These are phyloP conservation scores for Geotrichum phurueaensis DNA, from an alignment of 1,139 yeast species.

Conservation along the genomic window DNA sequence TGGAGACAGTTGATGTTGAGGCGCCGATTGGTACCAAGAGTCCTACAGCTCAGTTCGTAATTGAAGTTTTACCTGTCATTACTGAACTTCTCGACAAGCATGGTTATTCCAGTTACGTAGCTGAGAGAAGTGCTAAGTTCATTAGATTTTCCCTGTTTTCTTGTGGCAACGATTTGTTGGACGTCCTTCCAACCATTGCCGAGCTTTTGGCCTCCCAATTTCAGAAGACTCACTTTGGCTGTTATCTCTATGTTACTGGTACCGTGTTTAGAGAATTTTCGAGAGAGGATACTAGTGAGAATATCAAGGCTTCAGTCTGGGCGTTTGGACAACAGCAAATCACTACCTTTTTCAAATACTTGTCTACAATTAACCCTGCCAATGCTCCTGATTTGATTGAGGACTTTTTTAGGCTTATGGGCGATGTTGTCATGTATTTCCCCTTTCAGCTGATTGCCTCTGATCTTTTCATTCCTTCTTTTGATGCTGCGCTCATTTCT, in stretches of 20 bases:
- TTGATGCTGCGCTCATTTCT: constrained; percentile 56
- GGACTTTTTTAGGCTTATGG: constrained; percentile 80
- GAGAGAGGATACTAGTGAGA: constrained; percentile 43
- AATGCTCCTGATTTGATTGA: constrained; percentile 72
- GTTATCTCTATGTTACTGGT: constrained; percentile 89
- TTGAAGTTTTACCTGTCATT: constrained; percentile 57
- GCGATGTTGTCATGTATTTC: constrained; percentile 72
- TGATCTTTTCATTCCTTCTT: constrained; percentile 52
- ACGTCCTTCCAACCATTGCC: constrained; percentile 61
- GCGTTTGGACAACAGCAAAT: constrained; percentile 45
- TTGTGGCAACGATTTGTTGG: constrained; percentile 57
- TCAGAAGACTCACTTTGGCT: constrained; percentile 62
- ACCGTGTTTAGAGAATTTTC: constrained; percentile 72
- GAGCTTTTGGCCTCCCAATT: constrained; percentile 62
- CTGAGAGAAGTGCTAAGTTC: constrained; percentile 70
- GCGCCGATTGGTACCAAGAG: constrained; percentile 33
- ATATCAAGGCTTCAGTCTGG: constrained; percentile 44
- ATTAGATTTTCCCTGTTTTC: constrained; percentile 62
- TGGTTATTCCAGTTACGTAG: constrained; percentile 53
- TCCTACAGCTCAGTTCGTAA: constrained; percentile 56
- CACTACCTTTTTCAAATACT: constrained; percentile 39
- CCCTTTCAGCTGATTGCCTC: constrained; percentile 59
- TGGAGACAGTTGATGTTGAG: constrained; percentile 45
- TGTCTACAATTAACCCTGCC: constrained; percentile 31
- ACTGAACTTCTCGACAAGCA: constrained; percentile 46